These are phyloP conservation scores for Cucumis cinereus DNA, from an alignment of 306 rosid genomes.

Conservation along the genomic window DNA sequence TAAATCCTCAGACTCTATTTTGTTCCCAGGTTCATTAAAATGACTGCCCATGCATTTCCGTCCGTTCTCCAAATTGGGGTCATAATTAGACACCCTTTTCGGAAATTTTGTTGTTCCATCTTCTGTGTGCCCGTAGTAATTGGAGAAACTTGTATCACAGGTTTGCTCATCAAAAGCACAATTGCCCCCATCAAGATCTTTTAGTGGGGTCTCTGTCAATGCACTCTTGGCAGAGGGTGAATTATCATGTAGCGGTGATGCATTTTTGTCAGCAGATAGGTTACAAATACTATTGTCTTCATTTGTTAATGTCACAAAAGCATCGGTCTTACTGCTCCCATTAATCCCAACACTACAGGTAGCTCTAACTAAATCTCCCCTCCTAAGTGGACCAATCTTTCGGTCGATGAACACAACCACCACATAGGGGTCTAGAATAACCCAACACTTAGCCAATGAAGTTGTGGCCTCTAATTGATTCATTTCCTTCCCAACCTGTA, in stretches of 20 bases:
- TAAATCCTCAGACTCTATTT: slow-evolving; percentile 15
- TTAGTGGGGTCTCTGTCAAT: not conserved
- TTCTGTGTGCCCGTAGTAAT: slow-evolving; percentile 10
- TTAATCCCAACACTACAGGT: slow-evolving; percentile 22
- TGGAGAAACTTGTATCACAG: slow-evolving; percentile 16
- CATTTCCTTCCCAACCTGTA: slow-evolving; percentile 38
- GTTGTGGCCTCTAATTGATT: slow-evolving; percentile 23
- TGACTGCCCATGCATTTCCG: slow-evolving; percentile 15
- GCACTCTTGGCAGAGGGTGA: slow-evolving; percentile 18
- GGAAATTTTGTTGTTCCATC: slow-evolving; percentile 8
- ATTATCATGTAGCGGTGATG: slow-evolving; percentile 19
- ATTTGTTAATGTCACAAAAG: slow-evolving; percentile 17
- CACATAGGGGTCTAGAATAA: slow-evolving; percentile 79
- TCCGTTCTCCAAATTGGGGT: slow-evolving; percentile 8
- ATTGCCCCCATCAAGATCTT: slow-evolving; percentile 18
- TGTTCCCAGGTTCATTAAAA: slow-evolving; percentile 16
- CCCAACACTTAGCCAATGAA: slow-evolving; percentile 61
- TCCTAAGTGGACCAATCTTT: slow-evolving; percentile 76
- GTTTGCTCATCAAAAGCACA: slow-evolving; percentile 21
- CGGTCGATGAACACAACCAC: slow-evolving; percentile 42
- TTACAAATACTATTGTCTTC: not conserved
- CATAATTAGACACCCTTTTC: slow-evolving; percentile 7
- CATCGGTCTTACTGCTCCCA: slow-evolving; percentile 15
- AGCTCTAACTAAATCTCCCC: slow-evolving; percentile 69
- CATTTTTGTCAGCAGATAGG: slow-evolving; percentile 18